Conservation (phyloP, 495 filamentous ascomycete genomes). For the Xylaria sp. region DNA sequence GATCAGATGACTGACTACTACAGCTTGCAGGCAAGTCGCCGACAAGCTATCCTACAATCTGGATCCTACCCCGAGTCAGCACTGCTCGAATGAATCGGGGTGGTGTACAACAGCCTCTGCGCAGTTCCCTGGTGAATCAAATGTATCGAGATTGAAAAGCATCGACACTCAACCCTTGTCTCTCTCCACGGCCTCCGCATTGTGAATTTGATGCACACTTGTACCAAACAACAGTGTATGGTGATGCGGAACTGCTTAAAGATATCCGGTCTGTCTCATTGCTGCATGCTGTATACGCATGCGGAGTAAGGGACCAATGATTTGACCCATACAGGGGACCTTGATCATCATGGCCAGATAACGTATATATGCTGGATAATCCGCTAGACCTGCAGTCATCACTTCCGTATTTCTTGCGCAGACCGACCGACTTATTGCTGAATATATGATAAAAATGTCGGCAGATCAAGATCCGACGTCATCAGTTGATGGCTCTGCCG, state of each 20-base stretch:
- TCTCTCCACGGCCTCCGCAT: not conserved
- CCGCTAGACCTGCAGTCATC: not conserved
- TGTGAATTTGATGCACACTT: not conserved
- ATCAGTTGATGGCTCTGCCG: slow-evolving; percentile 16
- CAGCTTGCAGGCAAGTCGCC: not conserved
- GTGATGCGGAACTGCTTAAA: not conserved
- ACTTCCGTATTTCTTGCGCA: not conserved
- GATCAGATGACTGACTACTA: not conserved
- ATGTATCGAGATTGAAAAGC: not conserved
- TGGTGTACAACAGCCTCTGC: not conserved
- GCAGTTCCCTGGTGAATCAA: not conserved
- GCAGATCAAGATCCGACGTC: not conserved
- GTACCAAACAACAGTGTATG: not conserved
- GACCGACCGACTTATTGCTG: not conserved
- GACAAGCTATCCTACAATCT: not conserved
- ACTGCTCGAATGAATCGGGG: not conserved
- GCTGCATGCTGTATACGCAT: not conserved
- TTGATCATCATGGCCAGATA: not conserved
- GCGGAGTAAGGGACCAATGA: slow-evolving; percentile 16
- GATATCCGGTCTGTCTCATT: not conserved
- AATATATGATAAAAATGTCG: slow-evolving; percentile 9
- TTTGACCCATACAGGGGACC: not conserved
- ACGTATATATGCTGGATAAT: not conserved
- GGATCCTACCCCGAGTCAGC: too few species aligned
- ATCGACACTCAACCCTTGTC: not conserved